Conservation (phyloP, 116 monocot species). For the Trichopus zeylanicus region DNA sequence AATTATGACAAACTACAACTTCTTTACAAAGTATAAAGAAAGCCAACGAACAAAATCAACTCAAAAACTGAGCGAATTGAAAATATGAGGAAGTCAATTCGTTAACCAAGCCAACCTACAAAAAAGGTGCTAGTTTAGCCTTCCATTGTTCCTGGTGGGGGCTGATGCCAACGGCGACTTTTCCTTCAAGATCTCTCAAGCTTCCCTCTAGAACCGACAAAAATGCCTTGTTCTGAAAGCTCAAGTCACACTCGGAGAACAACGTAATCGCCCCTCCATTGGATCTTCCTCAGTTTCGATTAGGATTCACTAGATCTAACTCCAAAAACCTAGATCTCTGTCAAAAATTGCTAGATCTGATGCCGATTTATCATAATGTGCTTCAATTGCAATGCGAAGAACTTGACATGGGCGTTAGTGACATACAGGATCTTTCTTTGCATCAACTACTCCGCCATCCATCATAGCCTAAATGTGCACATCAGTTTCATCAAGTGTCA, state of each 20-base stretch:
- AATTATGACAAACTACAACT: no score
- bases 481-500: constrained; percentile 39
- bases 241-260: constrained; percentile 46
- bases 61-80: no score
- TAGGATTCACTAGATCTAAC: not conserved
- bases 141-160: no score
- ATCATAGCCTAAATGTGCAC: constrained; percentile 48
- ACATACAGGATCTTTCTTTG: constrained; percentile 50
- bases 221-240: constrained; percentile 53
- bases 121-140: no score
- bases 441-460: constrained; percentile 48
- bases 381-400: constrained; percentile 52
- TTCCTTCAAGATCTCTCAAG: not conserved
- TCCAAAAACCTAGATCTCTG: not conserved
- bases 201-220: constrained; percentile 23
- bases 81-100: no score
- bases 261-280: constrained; percentile 16
- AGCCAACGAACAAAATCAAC: no score
- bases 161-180: no score
- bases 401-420: constrained; percentile 46
- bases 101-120: no score
- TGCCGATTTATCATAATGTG: constrained; percentile 25
- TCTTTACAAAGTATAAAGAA: no score
- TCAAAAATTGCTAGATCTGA: constrained; percentile 12
- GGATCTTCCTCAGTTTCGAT: not conserved